Evolutionary conservation across 2,329 filamentous ascomycete genomes (phyloP).

Genomic region (Aspergillus niger): DNA sequence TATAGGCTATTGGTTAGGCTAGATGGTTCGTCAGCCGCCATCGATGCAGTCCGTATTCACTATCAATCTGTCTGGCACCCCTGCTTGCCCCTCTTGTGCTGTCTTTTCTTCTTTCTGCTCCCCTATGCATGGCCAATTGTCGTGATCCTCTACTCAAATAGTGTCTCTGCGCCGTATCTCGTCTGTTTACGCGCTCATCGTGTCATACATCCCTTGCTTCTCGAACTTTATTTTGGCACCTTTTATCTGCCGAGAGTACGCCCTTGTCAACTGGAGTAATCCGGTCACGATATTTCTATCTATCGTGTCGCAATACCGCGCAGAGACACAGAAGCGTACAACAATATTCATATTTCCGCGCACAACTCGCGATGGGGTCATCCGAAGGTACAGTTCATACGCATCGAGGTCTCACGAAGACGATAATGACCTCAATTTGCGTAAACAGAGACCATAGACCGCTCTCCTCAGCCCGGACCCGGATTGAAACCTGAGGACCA

Average conservation of each 20-base stretch:
- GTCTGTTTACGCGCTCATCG: neutral
- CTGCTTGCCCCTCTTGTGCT: conserved; percentile 12
- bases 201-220: neutral
- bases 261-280: neutral
- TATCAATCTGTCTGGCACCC: neutral
- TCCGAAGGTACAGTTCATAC: conserved; percentile 6
- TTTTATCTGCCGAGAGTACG: neutral
- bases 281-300: neutral
- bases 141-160: neutral
- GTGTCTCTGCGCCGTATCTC: neutral
- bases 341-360: neutral
- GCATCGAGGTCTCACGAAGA: neutral
- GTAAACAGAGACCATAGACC: conserved; percentile 3
- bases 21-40: neutral
- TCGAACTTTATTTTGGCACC: neutral
- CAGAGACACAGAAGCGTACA: neutral
- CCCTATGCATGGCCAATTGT: no score
- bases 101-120: neutral
- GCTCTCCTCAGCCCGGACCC: neutral
- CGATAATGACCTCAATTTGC: neutral
- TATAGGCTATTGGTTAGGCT: neutral
- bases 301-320: neutral
- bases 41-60: neutral
- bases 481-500: conserved; percentile 27
- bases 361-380: neutral